These are phyloP conservation scores for Puccinia triticina DNA, from an alignment of 1,284 basidiomycete species.

Conservation along the genomic window DNA sequence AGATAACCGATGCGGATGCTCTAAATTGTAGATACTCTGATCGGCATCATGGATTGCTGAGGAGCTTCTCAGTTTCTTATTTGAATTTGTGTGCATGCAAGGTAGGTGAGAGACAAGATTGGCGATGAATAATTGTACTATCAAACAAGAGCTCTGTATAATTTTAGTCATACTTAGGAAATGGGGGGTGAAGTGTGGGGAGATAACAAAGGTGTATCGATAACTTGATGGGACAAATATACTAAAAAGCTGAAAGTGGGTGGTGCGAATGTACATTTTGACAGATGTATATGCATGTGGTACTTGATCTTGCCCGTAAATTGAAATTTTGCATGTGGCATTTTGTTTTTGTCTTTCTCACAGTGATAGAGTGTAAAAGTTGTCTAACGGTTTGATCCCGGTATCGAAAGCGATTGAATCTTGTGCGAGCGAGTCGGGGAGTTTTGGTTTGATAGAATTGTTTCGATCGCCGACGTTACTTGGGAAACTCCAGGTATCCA, in stretches of 20 bases:
- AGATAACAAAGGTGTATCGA: neutral
- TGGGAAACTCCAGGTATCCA: slow-evolving; percentile 38
- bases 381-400: slow-evolving; percentile 27
- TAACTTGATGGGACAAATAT: slow-evolving; percentile 9
- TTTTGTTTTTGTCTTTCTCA: neutral
- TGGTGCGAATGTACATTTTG: slow-evolving; percentile 26
- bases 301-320: slow-evolving; percentile 14
- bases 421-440: neutral
- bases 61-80: neutral
- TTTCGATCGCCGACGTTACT: neutral
- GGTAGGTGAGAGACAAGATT: neutral
- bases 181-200: neutral
- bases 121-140: neutral
- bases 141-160: neutral
- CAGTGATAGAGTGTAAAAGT: slow-evolving; percentile 17
- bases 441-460: neutral
- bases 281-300: slow-evolving; percentile 34
- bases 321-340: slow-evolving; percentile 1
- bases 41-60: neutral
- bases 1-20: no score
- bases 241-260: neutral
- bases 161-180: neutral
- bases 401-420: neutral
- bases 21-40: no score
- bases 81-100: neutral